A percentile compares a stretch with the other conserved stretches of the same genome.
These are phyloP conservation scores for Pseudogymnoascus sp. DNA, from an alignment of 2,329 filamentous ascomycete genomes.

Conservation along the genomic window DNA sequence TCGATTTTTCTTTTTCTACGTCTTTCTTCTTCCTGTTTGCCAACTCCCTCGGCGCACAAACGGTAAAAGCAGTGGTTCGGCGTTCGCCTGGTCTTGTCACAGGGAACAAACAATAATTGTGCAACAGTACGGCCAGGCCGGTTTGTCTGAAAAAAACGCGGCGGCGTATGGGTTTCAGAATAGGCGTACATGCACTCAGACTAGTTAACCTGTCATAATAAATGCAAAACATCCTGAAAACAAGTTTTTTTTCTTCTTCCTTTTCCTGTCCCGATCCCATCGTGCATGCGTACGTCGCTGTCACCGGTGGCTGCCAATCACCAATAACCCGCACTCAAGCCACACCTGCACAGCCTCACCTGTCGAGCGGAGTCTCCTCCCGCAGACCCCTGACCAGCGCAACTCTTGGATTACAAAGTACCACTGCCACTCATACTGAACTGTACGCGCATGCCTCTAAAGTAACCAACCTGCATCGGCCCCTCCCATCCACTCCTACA, in stretches of 20 bases:
- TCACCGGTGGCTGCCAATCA: background rate
- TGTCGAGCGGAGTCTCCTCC: background rate
- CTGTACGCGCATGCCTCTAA: background rate
- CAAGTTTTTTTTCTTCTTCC: background rate
- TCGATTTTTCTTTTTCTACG: background rate
- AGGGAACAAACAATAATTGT: background rate
- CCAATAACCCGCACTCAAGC: background rate
- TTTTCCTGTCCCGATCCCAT: background rate
- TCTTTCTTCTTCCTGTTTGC: background rate
- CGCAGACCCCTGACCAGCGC: slow-evolving; percentile 3
- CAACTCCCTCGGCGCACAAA: background rate
- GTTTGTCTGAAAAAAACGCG: background rate
- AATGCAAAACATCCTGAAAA: slow-evolving; percentile 1
- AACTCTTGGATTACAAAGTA: background rate
- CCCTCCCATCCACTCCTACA: background rate
- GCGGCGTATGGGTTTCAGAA: slow-evolving; percentile 2
- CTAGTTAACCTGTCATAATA: background rate
- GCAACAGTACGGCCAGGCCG: background rate
- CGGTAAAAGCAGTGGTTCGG: background rate
- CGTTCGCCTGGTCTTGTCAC: background rate
- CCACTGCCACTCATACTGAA: background rate
- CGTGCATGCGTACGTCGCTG: background rate
- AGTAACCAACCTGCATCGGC: background rate
- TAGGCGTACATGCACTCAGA: background rate
- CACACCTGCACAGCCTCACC: slow-evolving; percentile 6